Percentiles rank a stretch among this genome's conserved stretches.
phyloP scores from a whole-genome alignment of 139 green algal species.

The Micromonas pusilla region DNA sequence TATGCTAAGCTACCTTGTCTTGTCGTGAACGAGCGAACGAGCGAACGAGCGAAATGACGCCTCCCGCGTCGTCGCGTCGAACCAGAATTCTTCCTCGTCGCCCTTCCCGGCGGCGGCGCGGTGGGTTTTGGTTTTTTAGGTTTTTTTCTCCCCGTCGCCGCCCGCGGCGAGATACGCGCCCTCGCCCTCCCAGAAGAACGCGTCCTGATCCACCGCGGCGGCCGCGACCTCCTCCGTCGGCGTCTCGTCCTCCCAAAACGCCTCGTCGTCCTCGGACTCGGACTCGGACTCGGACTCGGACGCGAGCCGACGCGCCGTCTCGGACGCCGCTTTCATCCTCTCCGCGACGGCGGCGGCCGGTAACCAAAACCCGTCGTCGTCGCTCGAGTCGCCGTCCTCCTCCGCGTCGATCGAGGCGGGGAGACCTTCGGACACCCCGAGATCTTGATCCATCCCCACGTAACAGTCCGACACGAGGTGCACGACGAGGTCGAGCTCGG shows the following conservation, averaged over 20 bases:
- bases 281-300: background rate
- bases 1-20: too few relatives aligned
- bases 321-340: background rate
- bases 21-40: too few relatives aligned
- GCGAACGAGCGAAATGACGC: too few relatives aligned
- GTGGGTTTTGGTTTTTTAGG: too few relatives aligned
- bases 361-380: background rate
- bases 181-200: background rate
- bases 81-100: too few relatives aligned
- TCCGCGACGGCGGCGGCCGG: background rate
- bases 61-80: too few relatives aligned
- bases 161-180: background rate
- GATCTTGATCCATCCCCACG: conserved; percentile 22
- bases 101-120: too few relatives aligned
- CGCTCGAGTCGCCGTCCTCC: background rate
- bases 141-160: too few relatives aligned
- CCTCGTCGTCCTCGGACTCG: background rate
- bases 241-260: background rate
- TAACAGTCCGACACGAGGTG: conserved; percentile 21
- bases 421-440: background rate
- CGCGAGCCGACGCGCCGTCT: background rate
- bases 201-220: background rate
- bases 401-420: background rate
- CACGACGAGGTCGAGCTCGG: background rate
- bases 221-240: background rate